These are phyloP conservation scores for Mucor plumbeus DNA, from an alignment of 371 early-diverging fungal species.

Conservation along the genomic window DNA sequence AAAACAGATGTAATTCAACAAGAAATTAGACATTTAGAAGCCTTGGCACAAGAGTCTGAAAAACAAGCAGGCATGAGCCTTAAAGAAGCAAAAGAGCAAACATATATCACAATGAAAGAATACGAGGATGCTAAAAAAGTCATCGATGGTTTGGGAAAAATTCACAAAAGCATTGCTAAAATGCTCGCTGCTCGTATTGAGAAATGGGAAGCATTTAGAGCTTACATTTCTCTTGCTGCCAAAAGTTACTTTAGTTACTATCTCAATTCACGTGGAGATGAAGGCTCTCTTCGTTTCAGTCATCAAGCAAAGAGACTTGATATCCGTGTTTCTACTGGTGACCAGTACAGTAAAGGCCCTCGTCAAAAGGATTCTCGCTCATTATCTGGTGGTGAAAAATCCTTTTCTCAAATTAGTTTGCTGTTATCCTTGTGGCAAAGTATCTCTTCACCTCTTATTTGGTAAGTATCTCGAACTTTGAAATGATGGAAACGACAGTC, in stretches of 20 bases:
- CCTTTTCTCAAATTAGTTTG: slow-evolving; percentile 97
- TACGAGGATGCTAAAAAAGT: slow-evolving; percentile 66
- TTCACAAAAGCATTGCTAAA: slow-evolving; percentile 41
- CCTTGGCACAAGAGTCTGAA: neutral
- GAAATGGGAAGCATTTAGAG: slow-evolving; percentile 72
- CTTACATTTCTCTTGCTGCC: slow-evolving; percentile 77
- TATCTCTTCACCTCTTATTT: slow-evolving; percentile 93
- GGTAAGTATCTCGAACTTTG: slow-evolving; percentile 47
- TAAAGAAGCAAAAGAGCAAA: slow-evolving; percentile 62
- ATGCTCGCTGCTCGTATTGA: slow-evolving; percentile 67
- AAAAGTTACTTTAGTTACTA: slow-evolving; percentile 73
- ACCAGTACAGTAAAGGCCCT: slow-evolving; percentile 47
- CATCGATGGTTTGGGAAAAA: slow-evolving; percentile 52
- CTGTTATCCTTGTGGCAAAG: slow-evolving; percentile 97
- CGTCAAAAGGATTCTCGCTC: slow-evolving; percentile 86
- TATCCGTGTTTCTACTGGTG: slow-evolving; percentile 57
- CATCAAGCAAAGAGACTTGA: slow-evolving; percentile 75
- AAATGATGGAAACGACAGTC: neutral
- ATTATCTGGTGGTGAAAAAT: slow-evolving; percentile 99
- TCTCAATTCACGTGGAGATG: slow-evolving; percentile 86
- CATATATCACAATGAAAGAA: slow-evolving; percentile 48
- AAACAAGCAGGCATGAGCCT: slow-evolving; percentile 37
- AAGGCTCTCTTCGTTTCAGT: slow-evolving; percentile 84
- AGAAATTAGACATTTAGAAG: neutral
- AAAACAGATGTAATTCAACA: slow-evolving; percentile 59